phyloP scores from a whole-genome alignment of 495 filamentous ascomycete genomes.

The Hypoxylon fragiforme region DNA sequence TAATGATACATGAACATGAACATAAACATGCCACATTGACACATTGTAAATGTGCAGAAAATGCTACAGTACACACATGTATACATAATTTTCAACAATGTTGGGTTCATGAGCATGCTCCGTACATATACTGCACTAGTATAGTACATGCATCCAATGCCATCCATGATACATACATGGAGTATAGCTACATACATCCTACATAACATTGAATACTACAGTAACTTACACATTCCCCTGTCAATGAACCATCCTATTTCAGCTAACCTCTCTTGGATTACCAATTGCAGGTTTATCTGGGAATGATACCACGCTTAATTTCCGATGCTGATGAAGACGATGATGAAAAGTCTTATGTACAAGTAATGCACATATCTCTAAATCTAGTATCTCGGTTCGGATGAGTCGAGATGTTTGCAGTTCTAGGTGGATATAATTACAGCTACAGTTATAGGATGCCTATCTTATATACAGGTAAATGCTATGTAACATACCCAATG shows the following conservation, averaged over 20 bases:
- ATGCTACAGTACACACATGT: slow-evolving; percentile 10
- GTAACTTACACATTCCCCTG: neutral
- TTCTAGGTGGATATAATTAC: neutral
- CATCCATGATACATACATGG: no score
- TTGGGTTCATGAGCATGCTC: no score
- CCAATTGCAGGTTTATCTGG: slow-evolving; percentile 15
- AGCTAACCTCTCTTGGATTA: slow-evolving; percentile 14
- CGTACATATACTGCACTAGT: no score
- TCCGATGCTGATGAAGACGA: slow-evolving; percentile 16
- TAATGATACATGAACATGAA: neutral
- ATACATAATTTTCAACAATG: no score
- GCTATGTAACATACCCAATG: neutral
- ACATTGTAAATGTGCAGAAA: neutral
- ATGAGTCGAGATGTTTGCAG: slow-evolving; percentile 6
- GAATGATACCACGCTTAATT: slow-evolving; percentile 23
- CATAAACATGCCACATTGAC: neutral
- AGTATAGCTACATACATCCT: no score
- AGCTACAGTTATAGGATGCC: no score
- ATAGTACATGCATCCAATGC: no score
- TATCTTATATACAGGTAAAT: neutral
- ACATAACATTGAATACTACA: neutral
- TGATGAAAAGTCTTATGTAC: slow-evolving; percentile 28
- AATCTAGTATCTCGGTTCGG: slow-evolving; percentile 8
- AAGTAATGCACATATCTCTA: slow-evolving; percentile 15
- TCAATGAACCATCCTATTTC: slow-evolving; percentile 4